Base-by-base conservation (phyloP, 306 rosid species). In the Luffa acutangula region DNA sequence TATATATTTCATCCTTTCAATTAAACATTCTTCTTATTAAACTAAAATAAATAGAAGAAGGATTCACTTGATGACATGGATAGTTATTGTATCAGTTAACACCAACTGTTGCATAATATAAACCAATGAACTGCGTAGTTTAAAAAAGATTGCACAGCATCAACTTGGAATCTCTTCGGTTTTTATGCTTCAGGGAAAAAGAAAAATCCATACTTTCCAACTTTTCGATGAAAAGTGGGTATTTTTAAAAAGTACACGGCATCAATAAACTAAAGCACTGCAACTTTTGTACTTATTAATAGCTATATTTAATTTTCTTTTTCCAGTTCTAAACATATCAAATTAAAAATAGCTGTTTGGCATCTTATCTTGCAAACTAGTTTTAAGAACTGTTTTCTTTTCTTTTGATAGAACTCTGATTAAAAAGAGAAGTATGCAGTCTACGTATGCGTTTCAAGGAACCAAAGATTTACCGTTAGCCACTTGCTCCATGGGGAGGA, bases 401-500 rank as follows among this genome's bases (percentile, higher is more conserved):
- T 60, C 66, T 60, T 31, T 60, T 31, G 11, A 60, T 31, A 60
- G 67, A 31, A 60, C 67, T 60, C 31, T 60, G 18, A 60, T 12
- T 58, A 54, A 3, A 54, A 54, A 18, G 25, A 5, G 18, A 54
- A 54, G 18, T 54, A 43, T 21, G 76, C 36, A 45, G 53, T 70
- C 39, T 4, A 7, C 3, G 8, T 21, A 71, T 11, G 41, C 8
- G 36, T 75, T 78, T 41, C 52, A 18, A 79, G 34, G 67, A 85
- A 58, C 66, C 60, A 73, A 46, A 77, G 79, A 20, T 75, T 81
- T 93, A 95, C 99, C 89, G 97, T 93, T 46, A 84, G 54, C 80
- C 83, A 20, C 89, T 93, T 95, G 87, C 97, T 91, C 94, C 93
- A 90, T 42, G 85, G 80, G 84, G 78, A 86, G 80, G 93, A 82